A percentile compares a stretch with the other conserved stretches of the same genome.
These are phyloP conservation scores for Pyrrhoderma lamaoense DNA, from an alignment of 1,284 basidiomycete species.

Conservation along the genomic window DNA sequence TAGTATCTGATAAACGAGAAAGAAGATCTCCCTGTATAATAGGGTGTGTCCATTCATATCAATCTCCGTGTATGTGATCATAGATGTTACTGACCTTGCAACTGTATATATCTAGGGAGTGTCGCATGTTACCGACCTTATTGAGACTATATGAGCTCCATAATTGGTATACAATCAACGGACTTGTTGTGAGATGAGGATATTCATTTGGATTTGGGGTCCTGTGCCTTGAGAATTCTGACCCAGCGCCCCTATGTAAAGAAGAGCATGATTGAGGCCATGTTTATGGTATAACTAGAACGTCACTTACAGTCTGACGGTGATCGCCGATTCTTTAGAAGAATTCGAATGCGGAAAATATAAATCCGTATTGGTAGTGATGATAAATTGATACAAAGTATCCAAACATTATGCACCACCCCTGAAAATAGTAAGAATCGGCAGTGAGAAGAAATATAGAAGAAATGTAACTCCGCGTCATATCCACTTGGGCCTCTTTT, in stretches of 20 bases:
- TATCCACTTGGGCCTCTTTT: too few species aligned
- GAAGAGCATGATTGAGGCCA: not conserved
- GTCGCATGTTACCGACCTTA: constrained; percentile 71
- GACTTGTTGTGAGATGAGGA: constrained; percentile 69
- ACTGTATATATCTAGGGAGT: constrained; percentile 64
- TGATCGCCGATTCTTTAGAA: constrained; percentile 58
- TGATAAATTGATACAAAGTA: too few species aligned
- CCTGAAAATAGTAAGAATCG: too few species aligned
- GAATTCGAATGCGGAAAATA: constrained; percentile 57
- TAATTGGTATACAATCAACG: not conserved
- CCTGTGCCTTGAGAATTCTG: constrained; percentile 68
- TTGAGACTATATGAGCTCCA: not conserved
- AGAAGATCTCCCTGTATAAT: constrained; percentile 55
- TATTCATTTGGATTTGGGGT: constrained; percentile 65
- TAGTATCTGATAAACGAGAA: constrained; percentile 48
- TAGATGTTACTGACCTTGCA: constrained; percentile 41
- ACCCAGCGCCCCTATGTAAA: constrained; percentile 64
- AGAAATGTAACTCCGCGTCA: too few species aligned
- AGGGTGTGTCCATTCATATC: constrained; percentile 3
- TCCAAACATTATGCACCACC: too few species aligned
- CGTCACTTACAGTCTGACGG: constrained; percentile 60
- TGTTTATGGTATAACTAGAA: not conserved
- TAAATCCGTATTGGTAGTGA: too few species aligned
- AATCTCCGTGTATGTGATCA: not conserved
- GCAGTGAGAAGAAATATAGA: too few species aligned